Conservation (phyloP, 164 flowering plant species). For the Malania oleifera region DNA sequence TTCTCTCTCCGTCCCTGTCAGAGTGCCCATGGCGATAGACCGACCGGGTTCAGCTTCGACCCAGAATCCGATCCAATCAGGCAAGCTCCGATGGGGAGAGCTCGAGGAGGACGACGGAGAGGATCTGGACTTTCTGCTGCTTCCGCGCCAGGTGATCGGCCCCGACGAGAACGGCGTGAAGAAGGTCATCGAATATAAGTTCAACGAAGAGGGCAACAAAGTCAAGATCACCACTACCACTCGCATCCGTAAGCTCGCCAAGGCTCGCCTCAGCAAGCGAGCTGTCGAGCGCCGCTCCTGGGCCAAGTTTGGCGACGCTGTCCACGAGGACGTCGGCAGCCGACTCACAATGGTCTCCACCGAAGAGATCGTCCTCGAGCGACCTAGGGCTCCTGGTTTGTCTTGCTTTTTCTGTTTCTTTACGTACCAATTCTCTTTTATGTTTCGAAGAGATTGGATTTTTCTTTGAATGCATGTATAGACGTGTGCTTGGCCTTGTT, state of each 20-base stretch:
- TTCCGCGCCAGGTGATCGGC: conserved; percentile 63
- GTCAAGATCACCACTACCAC: conserved; percentile 76
- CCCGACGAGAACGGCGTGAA: conserved; percentile 81
- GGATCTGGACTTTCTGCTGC: conserved; percentile 66
- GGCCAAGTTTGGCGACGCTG: conserved; percentile 85
- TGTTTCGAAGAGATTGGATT: too few relatives aligned
- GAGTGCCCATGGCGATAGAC: too few relatives aligned
- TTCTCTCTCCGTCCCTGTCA: too few relatives aligned
- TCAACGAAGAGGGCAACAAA: conserved; percentile 68
- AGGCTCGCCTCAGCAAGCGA: conserved; percentile 65
- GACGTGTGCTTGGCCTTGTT: too few relatives aligned
- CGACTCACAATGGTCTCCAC: conserved; percentile 83
- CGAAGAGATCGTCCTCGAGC: conserved; percentile 77
- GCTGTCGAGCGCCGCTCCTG: conserved; percentile 78
- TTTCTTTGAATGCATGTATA: too few relatives aligned
- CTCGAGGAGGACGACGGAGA: conserved; percentile 77
- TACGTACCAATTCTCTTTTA: too few relatives aligned
- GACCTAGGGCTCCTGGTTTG: conserved; percentile 76
- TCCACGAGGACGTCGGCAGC: conserved; percentile 54
- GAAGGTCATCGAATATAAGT: conserved; percentile 69
- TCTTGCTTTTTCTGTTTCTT: background rate
- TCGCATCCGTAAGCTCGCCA: conserved; percentile 62
- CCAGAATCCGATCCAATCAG: conserved; percentile 13
- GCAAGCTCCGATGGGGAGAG: conserved; percentile 55
- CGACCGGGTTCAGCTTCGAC: too few relatives aligned